These are phyloP conservation scores for Candolleomyces aberdarensis DNA, from an alignment of 768 basidiomycete genomes.

Conservation along the genomic window DNA sequence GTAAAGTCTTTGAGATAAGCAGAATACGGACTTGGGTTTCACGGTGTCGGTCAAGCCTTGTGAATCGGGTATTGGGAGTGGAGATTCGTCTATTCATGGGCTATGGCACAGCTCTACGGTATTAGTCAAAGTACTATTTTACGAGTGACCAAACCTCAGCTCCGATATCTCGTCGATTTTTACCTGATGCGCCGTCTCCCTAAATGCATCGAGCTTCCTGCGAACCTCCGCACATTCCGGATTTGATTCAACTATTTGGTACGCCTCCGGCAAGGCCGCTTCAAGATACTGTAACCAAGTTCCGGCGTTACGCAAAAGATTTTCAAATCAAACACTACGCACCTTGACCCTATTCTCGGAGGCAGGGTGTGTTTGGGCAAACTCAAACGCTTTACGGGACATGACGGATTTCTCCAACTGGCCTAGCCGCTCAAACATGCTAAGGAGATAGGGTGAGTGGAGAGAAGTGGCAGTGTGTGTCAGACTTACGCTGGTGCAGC, in stretches of 20 bases:
- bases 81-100: neutral
- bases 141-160: neutral
- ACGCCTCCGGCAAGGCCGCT: conserved; percentile 54
- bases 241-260: conserved; percentile 50
- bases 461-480: neutral
- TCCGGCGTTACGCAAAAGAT: neutral
- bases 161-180: neutral
- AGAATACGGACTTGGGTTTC: no score
- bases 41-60: no score
- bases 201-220: conserved; percentile 32
- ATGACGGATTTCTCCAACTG: conserved; percentile 45
- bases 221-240: conserved; percentile 49
- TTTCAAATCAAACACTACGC: conserved; percentile 12
- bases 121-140: neutral
- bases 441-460: conserved; percentile 21
- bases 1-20: no score
- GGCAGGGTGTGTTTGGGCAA: conserved; percentile 81
- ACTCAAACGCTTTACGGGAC: conserved; percentile 37
- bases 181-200: conserved; percentile 8
- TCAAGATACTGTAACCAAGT: conserved; percentile 42
- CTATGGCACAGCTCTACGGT: neutral
- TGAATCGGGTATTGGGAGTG: no score
- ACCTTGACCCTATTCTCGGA: conserved; percentile 72
- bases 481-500: conserved; percentile 64
- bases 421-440: conserved; percentile 70